phyloP scores from a whole-genome alignment of 164 flowering plant genomes.

The Platanus orientalis region DNA sequence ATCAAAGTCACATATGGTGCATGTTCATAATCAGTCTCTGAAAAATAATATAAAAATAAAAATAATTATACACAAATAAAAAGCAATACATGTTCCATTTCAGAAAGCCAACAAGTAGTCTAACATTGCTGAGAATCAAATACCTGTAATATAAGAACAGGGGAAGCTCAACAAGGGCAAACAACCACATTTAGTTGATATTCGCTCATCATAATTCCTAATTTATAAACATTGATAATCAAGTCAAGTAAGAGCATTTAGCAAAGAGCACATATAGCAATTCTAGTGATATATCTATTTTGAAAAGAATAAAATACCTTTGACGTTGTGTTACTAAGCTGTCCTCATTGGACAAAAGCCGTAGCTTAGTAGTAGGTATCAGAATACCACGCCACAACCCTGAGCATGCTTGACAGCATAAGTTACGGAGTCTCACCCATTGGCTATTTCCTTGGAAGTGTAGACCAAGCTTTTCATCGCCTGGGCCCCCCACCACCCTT shows the following conservation, averaged over 20 bases:
- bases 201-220: neutral
- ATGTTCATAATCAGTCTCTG: constrained; percentile 21
- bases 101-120: too few species aligned
- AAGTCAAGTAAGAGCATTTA: neutral
- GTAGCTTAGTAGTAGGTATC: constrained; percentile 46
- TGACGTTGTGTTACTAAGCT: constrained; percentile 22
- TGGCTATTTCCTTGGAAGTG: constrained; percentile 34
- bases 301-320: constrained; percentile 37
- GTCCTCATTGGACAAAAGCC: constrained; percentile 45
- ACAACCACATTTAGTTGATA: neutral
- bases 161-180: neutral
- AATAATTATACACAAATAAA: too few species aligned
- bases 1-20: constrained; percentile 42
- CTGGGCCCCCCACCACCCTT: constrained; percentile 38
- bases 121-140: neutral
- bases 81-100: neutral
- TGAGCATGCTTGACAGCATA: constrained; percentile 36
- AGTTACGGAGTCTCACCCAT: constrained; percentile 61
- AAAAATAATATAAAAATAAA: neutral
- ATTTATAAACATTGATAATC: neutral
- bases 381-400: constrained; percentile 60
- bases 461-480: constrained; percentile 30
- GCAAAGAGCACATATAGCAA: neutral
- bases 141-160: neutral
- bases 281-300: neutral